Evolutionary conservation across 495 filamentous ascomycete species (phyloP), one percentile per base, ranked within the genome.

Genomic region (Penicillium tannophilum): DNA sequence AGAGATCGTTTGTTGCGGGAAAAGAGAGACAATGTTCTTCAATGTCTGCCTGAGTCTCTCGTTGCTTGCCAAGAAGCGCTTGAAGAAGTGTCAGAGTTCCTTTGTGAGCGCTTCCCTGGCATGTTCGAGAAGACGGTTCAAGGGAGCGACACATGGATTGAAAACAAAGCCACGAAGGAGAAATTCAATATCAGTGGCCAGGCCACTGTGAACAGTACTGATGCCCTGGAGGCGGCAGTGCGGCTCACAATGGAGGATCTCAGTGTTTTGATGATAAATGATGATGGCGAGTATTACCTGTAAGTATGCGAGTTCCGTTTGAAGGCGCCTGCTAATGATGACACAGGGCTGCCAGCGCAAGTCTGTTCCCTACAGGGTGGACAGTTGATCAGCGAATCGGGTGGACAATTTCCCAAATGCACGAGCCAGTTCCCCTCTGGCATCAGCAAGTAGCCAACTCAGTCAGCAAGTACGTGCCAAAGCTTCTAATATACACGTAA

Each of bases 331-430:
- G 30, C 46, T 30, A 31, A 49, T 7, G 3, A 14, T 20, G 16
- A 31, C 49, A 28, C 59, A 81, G 82, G 10, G 70, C 75, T n/a
- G 83, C 82, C 23, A 84, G 81, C 55, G 82, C 82, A 24, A 86
- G 79, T 44, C 69, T 84, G 6, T 84, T 84, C 56, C 83, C 83
- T 0, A 79, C 81, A 1, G 83, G 82, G 14, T 86, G 83, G 83
- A 77, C 76, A 12, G 75, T 86, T 1, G 63, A 78, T 49, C 72
- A 83, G 54, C 76, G 82, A 19, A 84, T 86, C 52, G 82, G 81
- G 23, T 81, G 74, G 65, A 79, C 78, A 6, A 78, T 85, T 56
- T 76, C 76, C n/a, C 69, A 73, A 43, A 68, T 86, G 30, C 81
- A 85, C 55, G 66, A 63, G 20, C 77, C 80, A 2, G 81, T 85